Conservation (phyloP, 495 filamentous ascomycete species). For the Talaromyces liani region DNA sequence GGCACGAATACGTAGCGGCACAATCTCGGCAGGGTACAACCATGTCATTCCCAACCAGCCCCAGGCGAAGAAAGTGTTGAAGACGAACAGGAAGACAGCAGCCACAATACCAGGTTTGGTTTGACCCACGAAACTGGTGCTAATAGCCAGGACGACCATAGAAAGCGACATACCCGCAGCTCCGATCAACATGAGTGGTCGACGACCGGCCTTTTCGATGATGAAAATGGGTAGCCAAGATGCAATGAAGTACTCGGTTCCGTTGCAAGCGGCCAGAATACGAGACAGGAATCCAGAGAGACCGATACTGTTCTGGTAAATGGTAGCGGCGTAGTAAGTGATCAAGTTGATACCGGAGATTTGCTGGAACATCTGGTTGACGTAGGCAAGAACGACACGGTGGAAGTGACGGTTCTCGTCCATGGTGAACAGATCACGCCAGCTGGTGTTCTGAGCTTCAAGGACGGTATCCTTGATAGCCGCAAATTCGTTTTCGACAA, state of each 20-base stretch:
- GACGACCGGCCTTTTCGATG: conserved; percentile 61
- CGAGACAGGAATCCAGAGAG: conserved; percentile 51
- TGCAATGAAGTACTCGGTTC: conserved; percentile 68
- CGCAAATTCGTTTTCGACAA: conserved; percentile 56
- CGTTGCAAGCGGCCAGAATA: conserved; percentile 64
- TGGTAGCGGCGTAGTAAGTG: conserved; percentile 63
- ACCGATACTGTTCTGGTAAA: conserved; percentile 50
- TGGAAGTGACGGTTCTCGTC: conserved; percentile 68
- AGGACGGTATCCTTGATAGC: conserved; percentile 71
- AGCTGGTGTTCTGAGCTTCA: conserved; percentile 60
- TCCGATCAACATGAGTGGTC: conserved; percentile 65
- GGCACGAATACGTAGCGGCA: conserved; percentile 63
- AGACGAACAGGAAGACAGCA: conserved; percentile 61
- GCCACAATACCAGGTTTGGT: conserved; percentile 41
- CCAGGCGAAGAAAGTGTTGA: conserved; percentile 70
- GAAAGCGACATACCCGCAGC: conserved; percentile 59
- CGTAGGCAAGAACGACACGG: conserved; percentile 60
- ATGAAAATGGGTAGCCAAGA: conserved; percentile 66
- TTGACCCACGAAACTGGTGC: conserved; percentile 26
- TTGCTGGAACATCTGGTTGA: conserved; percentile 76
- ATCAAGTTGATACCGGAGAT: conserved; percentile 71
- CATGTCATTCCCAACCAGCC: conserved; percentile 74
- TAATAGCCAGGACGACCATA: conserved; percentile 60
- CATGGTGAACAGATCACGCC: conserved; percentile 65
- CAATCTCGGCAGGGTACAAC: conserved; percentile 71